A percentile compares a stretch with the other conserved stretches of the same genome.
These are phyloP conservation scores for Ganoderma sp. DNA, from an alignment of 1,284 basidiomycete species.

Conservation along the genomic window DNA sequence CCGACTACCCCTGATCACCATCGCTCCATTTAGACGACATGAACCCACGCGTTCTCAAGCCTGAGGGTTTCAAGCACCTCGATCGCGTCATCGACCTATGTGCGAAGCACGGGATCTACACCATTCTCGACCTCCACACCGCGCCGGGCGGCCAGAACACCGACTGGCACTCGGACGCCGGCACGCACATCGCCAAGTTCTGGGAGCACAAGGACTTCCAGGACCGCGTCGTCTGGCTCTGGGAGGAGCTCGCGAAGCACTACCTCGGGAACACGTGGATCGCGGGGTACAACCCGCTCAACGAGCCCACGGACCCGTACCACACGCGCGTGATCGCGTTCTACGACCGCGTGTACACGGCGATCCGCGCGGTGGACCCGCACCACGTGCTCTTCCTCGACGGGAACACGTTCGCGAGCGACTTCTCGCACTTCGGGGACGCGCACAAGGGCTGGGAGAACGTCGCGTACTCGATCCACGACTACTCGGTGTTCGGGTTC, in stretches of 20 bases:
- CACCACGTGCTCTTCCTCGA: constrained; percentile 73
- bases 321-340: constrained; percentile 59
- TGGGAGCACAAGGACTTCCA: constrained; percentile 74
- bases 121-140: constrained; percentile 68
- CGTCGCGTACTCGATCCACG: constrained; percentile 80
- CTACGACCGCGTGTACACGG: constrained; percentile 61
- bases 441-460: constrained; percentile 57
- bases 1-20: neutral
- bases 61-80: constrained; percentile 68
- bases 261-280: constrained; percentile 70
- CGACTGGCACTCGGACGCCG: constrained; percentile 62
- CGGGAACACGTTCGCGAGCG: constrained; percentile 80
- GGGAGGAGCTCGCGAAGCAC: constrained; percentile 69
- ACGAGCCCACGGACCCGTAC: constrained; percentile 72
- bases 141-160: constrained; percentile 67
- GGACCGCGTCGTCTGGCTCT: constrained; percentile 72
- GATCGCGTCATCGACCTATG: constrained; percentile 67
- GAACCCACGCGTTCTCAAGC: constrained; percentile 67
- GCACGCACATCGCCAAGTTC: constrained; percentile 61
- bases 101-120: constrained; percentile 62
- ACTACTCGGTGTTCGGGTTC: constrained; percentile 76
- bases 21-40: constrained; percentile 60
- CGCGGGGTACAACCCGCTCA: constrained; percentile 75
- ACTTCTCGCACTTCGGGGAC: constrained; percentile 71
- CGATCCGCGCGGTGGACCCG: constrained; percentile 67